Conservation (phyloP, 306 rosid genomes). For the Senna tora region DNA sequence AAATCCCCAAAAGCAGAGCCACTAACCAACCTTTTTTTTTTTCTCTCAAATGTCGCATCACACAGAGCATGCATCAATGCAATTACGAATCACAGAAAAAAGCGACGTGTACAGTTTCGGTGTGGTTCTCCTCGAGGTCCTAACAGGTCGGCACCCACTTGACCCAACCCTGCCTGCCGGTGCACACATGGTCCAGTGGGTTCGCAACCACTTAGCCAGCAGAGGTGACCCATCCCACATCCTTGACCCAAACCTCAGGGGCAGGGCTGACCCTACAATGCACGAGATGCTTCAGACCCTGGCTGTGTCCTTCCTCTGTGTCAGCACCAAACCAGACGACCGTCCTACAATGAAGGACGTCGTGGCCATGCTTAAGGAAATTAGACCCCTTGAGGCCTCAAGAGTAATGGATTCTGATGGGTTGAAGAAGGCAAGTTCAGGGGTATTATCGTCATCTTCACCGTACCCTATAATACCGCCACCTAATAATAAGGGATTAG, state of each 20-base stretch:
- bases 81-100: constrained; percentile 67
- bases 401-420: constrained; percentile 32
- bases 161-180: constrained; percentile 89
- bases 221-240: constrained; percentile 61
- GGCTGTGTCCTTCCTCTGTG: constrained; percentile 80
- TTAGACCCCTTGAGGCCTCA: constrained; percentile 54
- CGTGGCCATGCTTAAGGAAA: constrained; percentile 91
- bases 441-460: constrained; percentile 34
- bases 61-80: constrained; percentile 84
- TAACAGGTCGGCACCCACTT: constrained; percentile 93
- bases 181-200: constrained; percentile 86
- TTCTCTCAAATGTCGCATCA: too few species aligned
- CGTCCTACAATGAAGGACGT: constrained; percentile 90
- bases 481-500: constrained; percentile 43
- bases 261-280: constrained; percentile 78
- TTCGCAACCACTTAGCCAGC: constrained; percentile 68
- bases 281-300: constrained; percentile 92
- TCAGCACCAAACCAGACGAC: constrained; percentile 54
- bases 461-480: constrained; percentile 45
- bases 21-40: too few species aligned
- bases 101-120: constrained; percentile 93
- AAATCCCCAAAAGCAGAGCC: constrained; percentile 11
- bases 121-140: constrained; percentile 77
- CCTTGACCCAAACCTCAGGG: constrained; percentile 80
- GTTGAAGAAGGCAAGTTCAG: constrained; percentile 46